These are phyloP conservation scores for Fusarium chlamydosporum DNA, from an alignment of 2,329 filamentous ascomycete species.

Conservation along the genomic window DNA sequence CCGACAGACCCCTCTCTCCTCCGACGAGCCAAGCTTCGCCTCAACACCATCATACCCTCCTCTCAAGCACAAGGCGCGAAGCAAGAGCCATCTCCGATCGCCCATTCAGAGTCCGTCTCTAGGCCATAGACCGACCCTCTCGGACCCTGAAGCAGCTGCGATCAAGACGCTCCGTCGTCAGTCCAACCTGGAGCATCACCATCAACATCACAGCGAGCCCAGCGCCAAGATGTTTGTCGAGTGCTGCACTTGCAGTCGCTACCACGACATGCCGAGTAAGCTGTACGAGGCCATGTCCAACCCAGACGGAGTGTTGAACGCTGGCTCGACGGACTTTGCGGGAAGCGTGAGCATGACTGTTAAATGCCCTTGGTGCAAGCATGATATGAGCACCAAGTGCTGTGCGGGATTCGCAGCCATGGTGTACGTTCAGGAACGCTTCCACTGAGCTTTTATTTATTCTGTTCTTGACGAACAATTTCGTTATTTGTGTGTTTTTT, in stretches of 20 bases:
- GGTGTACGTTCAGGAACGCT: slow-evolving; percentile 74
- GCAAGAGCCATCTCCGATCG: slow-evolving; percentile 40
- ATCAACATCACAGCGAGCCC: slow-evolving; percentile 55
- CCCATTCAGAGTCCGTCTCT: slow-evolving; percentile 31
- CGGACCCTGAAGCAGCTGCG: slow-evolving; percentile 26
- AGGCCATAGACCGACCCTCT: slow-evolving; percentile 38
- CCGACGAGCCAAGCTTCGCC: slow-evolving; percentile 44
- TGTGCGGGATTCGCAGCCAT: slow-evolving; percentile 78
- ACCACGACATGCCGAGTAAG: slow-evolving; percentile 75
- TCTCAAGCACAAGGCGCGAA: slow-evolving; percentile 53
- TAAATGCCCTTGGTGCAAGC: slow-evolving; percentile 79
- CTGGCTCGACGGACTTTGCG: slow-evolving; percentile 64
- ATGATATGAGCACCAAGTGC: slow-evolving; percentile 77
- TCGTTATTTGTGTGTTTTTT: slow-evolving; percentile 7
- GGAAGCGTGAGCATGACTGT: slow-evolving; percentile 73
- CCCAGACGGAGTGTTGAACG: slow-evolving; percentile 67
- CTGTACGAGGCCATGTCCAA: slow-evolving; percentile 75
- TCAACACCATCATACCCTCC: slow-evolving; percentile 56
- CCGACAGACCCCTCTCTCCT: slow-evolving; percentile 39
- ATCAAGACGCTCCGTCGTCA: slow-evolving; percentile 34
- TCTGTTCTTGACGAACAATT: slow-evolving; percentile 3
- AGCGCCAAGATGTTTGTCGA: slow-evolving; percentile 75
- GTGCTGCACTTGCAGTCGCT: slow-evolving; percentile 74
- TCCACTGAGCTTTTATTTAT: slow-evolving; percentile 59
- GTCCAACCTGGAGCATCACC: slow-evolving; percentile 21